Evolutionary conservation across 768 basidiomycete genomes (phyloP).

Genomic region (Amyloporia xantha): DNA sequence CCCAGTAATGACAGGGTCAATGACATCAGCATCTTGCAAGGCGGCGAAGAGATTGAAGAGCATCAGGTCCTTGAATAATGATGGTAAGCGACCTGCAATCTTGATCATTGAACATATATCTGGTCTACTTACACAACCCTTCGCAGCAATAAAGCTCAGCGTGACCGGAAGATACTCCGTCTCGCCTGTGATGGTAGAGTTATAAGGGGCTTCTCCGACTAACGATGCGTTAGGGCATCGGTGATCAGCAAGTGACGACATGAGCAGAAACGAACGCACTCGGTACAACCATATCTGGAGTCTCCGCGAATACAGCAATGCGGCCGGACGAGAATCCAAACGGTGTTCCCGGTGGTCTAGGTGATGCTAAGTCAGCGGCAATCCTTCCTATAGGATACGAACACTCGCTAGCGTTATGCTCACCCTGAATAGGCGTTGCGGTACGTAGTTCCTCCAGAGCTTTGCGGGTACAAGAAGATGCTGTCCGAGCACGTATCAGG

Average conservation of each 20-base stretch:
- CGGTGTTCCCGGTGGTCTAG: slow-evolving; percentile 19
- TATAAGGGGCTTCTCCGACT: slow-evolving; percentile 23
- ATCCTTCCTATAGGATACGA: too few species aligned
- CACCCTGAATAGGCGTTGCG: slow-evolving; percentile 21
- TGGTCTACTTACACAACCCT: slow-evolving; percentile 24
- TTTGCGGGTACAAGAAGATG: slow-evolving; percentile 26
- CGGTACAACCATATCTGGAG: slow-evolving; percentile 27
- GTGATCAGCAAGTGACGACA: not conserved
- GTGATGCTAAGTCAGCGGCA: too few species aligned
- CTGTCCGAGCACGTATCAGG: slow-evolving; percentile 21
- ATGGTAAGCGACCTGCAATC: too few species aligned
- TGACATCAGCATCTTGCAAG: slow-evolving; percentile 19
- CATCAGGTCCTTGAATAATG: slow-evolving; percentile 26
- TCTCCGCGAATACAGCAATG: slow-evolving; percentile 19
- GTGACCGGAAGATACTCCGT: slow-evolving; percentile 25
- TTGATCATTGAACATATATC: too few species aligned
- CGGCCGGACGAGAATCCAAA: slow-evolving; percentile 19
- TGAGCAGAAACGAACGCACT: slow-evolving; percentile 10
- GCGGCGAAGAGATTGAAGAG: slow-evolving; percentile 23
- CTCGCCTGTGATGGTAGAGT: slow-evolving; percentile 23
- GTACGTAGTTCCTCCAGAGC: slow-evolving; percentile 19
- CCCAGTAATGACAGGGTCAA: slow-evolving; percentile 18
- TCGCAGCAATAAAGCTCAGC: slow-evolving; percentile 23
- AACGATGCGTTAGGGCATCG: not conserved
- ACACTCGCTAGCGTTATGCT: too few species aligned